A percentile compares a stretch with the other conserved stretches of the same genome.
These are phyloP conservation scores for Hexamita inflata DNA, from an alignment of 208 protist species.

Conservation along the genomic window DNA sequence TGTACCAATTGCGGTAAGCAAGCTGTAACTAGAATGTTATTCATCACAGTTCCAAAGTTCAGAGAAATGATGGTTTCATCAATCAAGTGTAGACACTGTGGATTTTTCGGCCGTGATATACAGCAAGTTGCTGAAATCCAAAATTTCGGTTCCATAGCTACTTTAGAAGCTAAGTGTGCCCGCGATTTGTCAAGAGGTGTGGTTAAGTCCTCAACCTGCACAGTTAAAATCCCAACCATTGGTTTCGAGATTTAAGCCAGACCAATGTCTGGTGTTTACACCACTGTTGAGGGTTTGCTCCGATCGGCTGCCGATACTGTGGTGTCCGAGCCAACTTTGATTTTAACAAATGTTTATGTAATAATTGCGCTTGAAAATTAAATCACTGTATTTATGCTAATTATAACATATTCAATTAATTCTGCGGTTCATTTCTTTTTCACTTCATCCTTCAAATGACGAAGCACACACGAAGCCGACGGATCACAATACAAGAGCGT, in stretches of 20 bases:
- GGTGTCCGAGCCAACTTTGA: no score
- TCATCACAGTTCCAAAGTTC: conserved; percentile 54
- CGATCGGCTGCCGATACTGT: no score
- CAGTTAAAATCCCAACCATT: conserved; percentile 65
- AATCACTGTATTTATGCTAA: no score
- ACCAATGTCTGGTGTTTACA: conserved; percentile 50
- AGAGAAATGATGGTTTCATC: conserved; percentile 49
- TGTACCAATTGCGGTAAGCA: conserved; percentile 57
- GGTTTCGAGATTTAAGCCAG: conserved; percentile 68
- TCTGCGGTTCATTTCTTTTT: no score
- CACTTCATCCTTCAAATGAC: no score
- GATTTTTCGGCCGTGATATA: conserved; percentile 48
- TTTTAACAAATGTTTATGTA: no score
- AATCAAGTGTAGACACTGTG: conserved; percentile 57
- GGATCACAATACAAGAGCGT: no score
- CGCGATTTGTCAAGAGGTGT: conserved; percentile 68
- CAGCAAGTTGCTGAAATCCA: conserved; percentile 44
- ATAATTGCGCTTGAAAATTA: no score
- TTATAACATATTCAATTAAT: no score
- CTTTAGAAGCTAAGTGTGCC: conserved; percentile 28
- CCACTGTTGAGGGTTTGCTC: conserved; percentile 59
- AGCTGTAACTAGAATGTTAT: conserved; percentile 52
- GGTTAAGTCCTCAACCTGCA: conserved; percentile 70
- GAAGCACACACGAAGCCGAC: no score
- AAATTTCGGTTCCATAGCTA: conserved; percentile 39